phyloP scores from a whole-genome alignment of 2,329 filamentous ascomycete species.

The Phyllosticta ampelicida region DNA sequence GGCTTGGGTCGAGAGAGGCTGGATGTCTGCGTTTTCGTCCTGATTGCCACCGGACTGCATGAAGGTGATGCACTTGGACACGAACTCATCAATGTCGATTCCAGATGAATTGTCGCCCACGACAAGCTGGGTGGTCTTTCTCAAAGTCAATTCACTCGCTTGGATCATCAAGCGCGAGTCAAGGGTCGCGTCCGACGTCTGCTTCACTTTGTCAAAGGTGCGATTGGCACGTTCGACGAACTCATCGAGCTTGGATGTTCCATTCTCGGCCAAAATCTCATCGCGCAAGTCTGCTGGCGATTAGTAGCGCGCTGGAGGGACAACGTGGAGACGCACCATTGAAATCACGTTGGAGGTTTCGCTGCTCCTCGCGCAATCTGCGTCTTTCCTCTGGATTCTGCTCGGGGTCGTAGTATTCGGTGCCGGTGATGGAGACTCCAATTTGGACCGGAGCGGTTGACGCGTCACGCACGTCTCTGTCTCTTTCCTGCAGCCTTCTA shows the following conservation, averaged over 20 bases:
- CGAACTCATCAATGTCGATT: constrained; percentile 81
- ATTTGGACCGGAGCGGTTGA: constrained; percentile 1
- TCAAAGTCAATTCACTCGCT: constrained; percentile 68
- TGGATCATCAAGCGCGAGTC: constrained; percentile 79
- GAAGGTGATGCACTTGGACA: constrained; percentile 78
- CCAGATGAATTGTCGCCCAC: constrained; percentile 63
- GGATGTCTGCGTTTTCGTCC: constrained; percentile 36
- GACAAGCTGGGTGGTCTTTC: constrained; percentile 63
- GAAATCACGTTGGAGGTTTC: constrained; percentile 54
- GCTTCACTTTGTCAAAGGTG: constrained; percentile 59
- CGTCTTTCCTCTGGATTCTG: constrained; percentile 67
- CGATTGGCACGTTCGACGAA: constrained; percentile 55
- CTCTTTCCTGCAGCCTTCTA: constrained; percentile 31
- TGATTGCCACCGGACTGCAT: constrained; percentile 56
- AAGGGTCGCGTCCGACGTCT: constrained; percentile 82
- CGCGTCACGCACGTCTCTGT: constrained; percentile 17
- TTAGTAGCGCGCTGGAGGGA: constrained; percentile 10
- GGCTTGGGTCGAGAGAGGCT: constrained; percentile 40
- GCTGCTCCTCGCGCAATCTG: constrained; percentile 55
- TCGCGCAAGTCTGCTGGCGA: constrained; percentile 53
- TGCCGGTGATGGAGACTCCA: constrained; percentile 8
- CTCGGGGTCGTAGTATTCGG: constrained; percentile 62
- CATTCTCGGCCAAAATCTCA: constrained; percentile 57
- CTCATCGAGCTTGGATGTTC: constrained; percentile 37
- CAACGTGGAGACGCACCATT: constrained; percentile 36